Base-by-base conservation (phyloP, 2,329 filamentous ascomycete genomes). In the Clarireedia paspali region DNA sequence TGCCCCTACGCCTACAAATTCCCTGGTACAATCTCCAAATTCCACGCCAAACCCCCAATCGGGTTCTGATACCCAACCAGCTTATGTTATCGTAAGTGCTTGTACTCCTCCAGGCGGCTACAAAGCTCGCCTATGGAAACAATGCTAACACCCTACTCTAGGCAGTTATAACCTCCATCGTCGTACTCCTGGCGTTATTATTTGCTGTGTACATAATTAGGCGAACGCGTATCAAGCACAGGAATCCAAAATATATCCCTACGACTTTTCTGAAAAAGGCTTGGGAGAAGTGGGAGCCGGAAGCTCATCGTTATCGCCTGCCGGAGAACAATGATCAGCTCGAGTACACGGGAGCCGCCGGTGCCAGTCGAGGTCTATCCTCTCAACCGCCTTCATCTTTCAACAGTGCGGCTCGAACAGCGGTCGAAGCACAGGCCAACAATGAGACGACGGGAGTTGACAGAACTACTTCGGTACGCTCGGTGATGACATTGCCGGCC, bases 401-500 rank as follows among this genome's bases (percentile, higher is more conserved):
- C 3, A 56, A 56, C 54, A 40, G 47, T 20, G 52, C 58, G 6
- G 52, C 59, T 26, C 40, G 38, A 42, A 27, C 56, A 27, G 56
- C 46, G 14, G 56, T 53, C 10, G 34, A 27, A 14, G 46, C 53
- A 20, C 50, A 49, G 12, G 42, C 45, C n/a, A 52, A 50, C 39
- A 46, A 36, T 39, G 34, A 49, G 17, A 24, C 57, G 7, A 24
- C 27, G 20, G 74, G 73, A 4, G 82, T 96, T 12, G 88, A 92
- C 68, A 82, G 92, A 34, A 87, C 92, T 65, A 91, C 89, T 1
- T 95, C 89, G 7, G 79, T 97, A 47, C 85, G 92, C 55, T 95
- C 90, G n/a, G 84, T 97, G 55, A 94, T 96, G 80, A 97, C 94
- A 0, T 74, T 99, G 2, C 94, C 94, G 0, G 81, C 88, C 0